phyloP scores from a whole-genome alignment of 2,329 filamentous ascomycete species.

The Elsinoe australis region DNA sequence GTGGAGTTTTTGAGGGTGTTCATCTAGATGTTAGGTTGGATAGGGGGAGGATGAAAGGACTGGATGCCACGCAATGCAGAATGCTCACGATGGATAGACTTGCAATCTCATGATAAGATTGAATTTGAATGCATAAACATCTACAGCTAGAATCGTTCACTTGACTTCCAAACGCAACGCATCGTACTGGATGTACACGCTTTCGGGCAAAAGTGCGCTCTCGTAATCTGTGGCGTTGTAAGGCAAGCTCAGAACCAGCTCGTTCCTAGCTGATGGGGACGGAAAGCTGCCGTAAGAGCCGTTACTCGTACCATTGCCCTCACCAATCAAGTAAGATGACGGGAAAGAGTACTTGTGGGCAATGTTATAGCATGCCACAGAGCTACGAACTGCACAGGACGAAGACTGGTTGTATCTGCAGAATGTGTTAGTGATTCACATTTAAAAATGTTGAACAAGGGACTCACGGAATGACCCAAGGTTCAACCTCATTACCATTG shows the following conservation, averaged over 20 bases:
- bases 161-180: slow-evolving; percentile 52
- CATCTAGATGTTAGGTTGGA: slow-evolving; percentile 30
- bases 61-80: too few species aligned
- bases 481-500: slow-evolving; percentile 40
- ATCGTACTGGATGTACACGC: slow-evolving; percentile 59
- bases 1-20: slow-evolving; percentile 63
- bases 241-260: slow-evolving; percentile 51
- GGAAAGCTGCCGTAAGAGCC: neutral
- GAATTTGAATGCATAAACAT: too few species aligned
- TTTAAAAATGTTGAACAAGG: neutral
- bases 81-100: too few species aligned
- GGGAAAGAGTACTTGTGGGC: slow-evolving; percentile 54
- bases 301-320: slow-evolving; percentile 22
- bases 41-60: neutral
- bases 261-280: slow-evolving; percentile 38
- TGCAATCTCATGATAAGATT: too few species aligned
- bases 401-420: slow-evolving; percentile 47
- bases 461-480: slow-evolving; percentile 51
- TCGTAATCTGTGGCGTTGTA: slow-evolving; percentile 53
- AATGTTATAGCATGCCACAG: slow-evolving; percentile 55
- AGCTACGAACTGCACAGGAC: slow-evolving; percentile 55
- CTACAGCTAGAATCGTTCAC: slow-evolving; percentile 2
- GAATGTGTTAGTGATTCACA: slow-evolving; percentile 3
- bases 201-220: slow-evolving; percentile 47
- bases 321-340: slow-evolving; percentile 41